Conservation (phyloP, 1,284 basidiomycete species). For the Leccinum fallax region DNA sequence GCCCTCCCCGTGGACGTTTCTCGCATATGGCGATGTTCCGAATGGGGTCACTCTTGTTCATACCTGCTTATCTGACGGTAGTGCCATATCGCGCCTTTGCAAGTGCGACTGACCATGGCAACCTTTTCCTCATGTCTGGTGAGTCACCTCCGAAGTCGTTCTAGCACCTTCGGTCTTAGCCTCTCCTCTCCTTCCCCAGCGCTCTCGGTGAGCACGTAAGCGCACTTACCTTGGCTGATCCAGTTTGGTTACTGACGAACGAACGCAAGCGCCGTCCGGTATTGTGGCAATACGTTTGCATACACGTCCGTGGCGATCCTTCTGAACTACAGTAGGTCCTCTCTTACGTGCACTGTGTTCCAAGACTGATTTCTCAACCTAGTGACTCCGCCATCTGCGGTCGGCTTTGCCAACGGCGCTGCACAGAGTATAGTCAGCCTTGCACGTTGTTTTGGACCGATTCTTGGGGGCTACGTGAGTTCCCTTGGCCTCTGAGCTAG, state of each 20-base stretch:
- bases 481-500: background rate
- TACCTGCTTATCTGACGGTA: slow-evolving; percentile 77
- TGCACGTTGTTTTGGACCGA: slow-evolving; percentile 75
- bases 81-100: slow-evolving; percentile 70
- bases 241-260: slow-evolving; percentile 10
- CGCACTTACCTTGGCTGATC: background rate
- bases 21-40: slow-evolving; percentile 86
- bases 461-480: slow-evolving; percentile 76
- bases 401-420: slow-evolving; percentile 79
- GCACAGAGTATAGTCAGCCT: slow-evolving; percentile 85
- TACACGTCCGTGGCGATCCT: slow-evolving; percentile 81
- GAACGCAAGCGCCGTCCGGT: slow-evolving; percentile 62
- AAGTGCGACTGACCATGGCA: slow-evolving; percentile 59
- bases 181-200: slow-evolving; percentile 41
- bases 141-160: slow-evolving; percentile 26
- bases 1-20: slow-evolving; percentile 74
- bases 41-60: slow-evolving; percentile 73
- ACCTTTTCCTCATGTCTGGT: slow-evolving; percentile 73
- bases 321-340: slow-evolving; percentile 72
- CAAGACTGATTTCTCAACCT: background rate
- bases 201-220: slow-evolving; percentile 74
- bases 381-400: slow-evolving; percentile 80
- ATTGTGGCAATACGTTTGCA: slow-evolving; percentile 74
- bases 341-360: background rate
- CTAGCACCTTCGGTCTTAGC: slow-evolving; percentile 3